Evolutionary conservation across 306 rosid genomes (phyloP).

Genomic region (Gastrolobium bilobum): DNA sequence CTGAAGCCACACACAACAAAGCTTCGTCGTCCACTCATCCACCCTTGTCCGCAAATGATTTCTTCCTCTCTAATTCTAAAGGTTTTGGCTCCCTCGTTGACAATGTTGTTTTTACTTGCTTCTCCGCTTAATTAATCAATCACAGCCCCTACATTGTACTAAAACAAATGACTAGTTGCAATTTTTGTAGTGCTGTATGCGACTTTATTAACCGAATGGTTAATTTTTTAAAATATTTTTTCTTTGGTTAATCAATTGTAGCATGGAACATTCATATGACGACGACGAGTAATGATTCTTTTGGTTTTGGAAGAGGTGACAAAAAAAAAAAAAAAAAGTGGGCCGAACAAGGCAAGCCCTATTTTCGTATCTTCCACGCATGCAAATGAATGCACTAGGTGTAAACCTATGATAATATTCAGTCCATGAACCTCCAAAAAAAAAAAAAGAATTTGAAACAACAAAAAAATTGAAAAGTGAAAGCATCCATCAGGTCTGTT

Average conservation of each 20-base stretch:
- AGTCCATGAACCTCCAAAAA: background rate
- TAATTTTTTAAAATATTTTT: too few relatives aligned
- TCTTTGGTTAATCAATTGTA: too few relatives aligned
- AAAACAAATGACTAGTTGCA: background rate
- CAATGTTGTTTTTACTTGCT: constrained; percentile 50
- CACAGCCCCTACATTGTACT: background rate
- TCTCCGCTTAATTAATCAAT: constrained; percentile 51
- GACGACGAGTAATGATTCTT: too few relatives aligned
- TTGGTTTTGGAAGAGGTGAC: too few relatives aligned
- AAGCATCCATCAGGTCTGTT: background rate
- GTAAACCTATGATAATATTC: background rate
- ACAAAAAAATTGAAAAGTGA: background rate
- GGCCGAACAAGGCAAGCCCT: background rate
- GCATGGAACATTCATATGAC: too few relatives aligned
- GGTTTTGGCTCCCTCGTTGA: background rate
- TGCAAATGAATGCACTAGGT: background rate
- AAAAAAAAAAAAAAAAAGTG: too few relatives aligned
- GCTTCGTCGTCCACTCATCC: background rate
- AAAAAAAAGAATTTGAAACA: background rate
- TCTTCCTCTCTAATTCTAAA: constrained; percentile 16
- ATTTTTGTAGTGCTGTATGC: background rate
- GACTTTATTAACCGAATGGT: background rate
- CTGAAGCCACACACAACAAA: constrained; percentile 3
- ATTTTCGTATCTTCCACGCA: background rate
- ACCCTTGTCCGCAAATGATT: too few relatives aligned